Conservation (phyloP, 257 asterid genomes). For the Salvia splendens region DNA sequence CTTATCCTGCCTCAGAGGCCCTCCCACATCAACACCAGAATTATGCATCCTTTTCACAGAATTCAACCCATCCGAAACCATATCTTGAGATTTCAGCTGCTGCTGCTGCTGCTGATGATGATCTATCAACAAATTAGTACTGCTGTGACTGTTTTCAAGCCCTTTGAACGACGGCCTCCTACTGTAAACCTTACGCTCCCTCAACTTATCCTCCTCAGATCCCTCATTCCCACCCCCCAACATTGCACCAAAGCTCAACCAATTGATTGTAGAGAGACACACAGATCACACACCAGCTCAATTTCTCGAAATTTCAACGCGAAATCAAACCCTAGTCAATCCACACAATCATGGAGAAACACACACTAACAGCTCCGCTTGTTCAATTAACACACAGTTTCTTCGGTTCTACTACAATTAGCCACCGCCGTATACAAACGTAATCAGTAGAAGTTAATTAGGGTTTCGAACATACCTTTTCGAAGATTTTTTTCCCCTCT, state of each 20-base stretch:
- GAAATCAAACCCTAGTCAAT: not conserved
- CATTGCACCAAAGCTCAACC: slow-evolving; percentile 30
- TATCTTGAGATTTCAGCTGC: slow-evolving; percentile 36
- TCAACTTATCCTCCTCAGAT: slow-evolving; percentile 51
- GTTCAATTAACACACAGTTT: slow-evolving; percentile 1
- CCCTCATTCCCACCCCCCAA: slow-evolving; percentile 54
- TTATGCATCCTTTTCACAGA: slow-evolving; percentile 33
- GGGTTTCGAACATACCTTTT: slow-evolving; percentile 42
- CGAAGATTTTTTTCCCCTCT: slow-evolving; percentile 28
- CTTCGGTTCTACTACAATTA: slow-evolving; percentile 11
- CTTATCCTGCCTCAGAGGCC: slow-evolving; percentile 53
- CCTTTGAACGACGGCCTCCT: slow-evolving; percentile 67
- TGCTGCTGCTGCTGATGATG: slow-evolving; percentile 40
- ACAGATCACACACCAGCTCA: slow-evolving; percentile 15
- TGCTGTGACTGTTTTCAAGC: slow-evolving; percentile 43
- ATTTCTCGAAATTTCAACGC: not conserved
- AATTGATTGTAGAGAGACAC: slow-evolving; percentile 25
- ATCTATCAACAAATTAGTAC: slow-evolving; percentile 38
- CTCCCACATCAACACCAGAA: slow-evolving; percentile 46
- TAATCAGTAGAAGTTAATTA: slow-evolving; percentile 21
- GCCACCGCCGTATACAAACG: slow-evolving; percentile 7
- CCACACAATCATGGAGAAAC: not conserved
- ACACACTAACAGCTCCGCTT: slow-evolving; percentile 24
- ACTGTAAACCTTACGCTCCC: slow-evolving; percentile 65
- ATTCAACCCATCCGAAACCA: slow-evolving; percentile 47